Conservation (phyloP, 805 yeast genomes). For the Candida ovalis region DNA sequence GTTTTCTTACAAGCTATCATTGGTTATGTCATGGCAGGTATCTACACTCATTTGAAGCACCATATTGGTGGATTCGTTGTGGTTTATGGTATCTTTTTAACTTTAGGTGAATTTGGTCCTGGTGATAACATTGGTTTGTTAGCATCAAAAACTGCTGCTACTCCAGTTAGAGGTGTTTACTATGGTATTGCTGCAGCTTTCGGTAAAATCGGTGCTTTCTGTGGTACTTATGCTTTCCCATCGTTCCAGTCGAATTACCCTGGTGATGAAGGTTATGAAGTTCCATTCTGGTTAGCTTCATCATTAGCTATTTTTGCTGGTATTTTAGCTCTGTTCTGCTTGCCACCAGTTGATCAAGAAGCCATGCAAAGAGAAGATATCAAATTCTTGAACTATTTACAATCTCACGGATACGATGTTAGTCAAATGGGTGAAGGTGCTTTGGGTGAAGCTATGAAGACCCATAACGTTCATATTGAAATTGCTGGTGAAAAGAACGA, state of each 20-base stretch:
- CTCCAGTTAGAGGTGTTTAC: slow-evolving; percentile 86
- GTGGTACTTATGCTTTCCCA: slow-evolving; percentile 87
- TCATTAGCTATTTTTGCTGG: slow-evolving; percentile 74
- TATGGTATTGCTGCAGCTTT: slow-evolving; percentile 89
- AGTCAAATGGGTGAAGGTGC: slow-evolving; percentile 46
- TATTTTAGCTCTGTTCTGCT: slow-evolving; percentile 58
- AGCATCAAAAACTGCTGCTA: slow-evolving; percentile 82
- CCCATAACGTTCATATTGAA: not conserved
- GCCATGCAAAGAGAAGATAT: slow-evolving; percentile 77
- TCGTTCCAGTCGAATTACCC: slow-evolving; percentile 59
- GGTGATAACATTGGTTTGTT: slow-evolving; percentile 89
- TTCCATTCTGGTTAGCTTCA: slow-evolving; percentile 81
- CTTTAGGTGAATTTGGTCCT: slow-evolving; percentile 91
- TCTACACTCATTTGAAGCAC: slow-evolving; percentile 48
- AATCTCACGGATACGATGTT: slow-evolving; percentile 66
- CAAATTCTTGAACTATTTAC: slow-evolving; percentile 63
- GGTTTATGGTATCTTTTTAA: slow-evolving; percentile 80
- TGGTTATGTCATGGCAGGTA: slow-evolving; percentile 82
- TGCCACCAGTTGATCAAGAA: slow-evolving; percentile 82
- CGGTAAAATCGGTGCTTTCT: slow-evolving; percentile 92
- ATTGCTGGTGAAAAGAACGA: not conserved
- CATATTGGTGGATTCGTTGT: slow-evolving; percentile 79
- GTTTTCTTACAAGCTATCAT: slow-evolving; percentile 68
- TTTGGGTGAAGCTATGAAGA: slow-evolving; percentile 20
- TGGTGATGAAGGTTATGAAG: slow-evolving; percentile 61